Evolutionary conservation across 352 stramenopile species (phyloP).

Genomic region (Pythium oligandrum): DNA sequence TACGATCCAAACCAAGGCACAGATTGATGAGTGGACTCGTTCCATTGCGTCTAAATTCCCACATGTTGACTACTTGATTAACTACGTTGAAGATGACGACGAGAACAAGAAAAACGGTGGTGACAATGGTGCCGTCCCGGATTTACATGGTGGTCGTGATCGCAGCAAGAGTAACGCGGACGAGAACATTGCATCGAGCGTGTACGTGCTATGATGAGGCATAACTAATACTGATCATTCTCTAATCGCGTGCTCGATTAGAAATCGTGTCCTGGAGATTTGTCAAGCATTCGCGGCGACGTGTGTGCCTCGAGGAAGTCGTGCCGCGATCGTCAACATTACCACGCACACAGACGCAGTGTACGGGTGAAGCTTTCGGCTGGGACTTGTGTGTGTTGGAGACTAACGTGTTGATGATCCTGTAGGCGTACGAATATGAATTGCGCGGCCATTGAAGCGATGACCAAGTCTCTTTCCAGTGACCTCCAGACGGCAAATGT

Average conservation of each 20-base stretch:
- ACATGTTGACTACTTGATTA: slow-evolving; percentile 65
- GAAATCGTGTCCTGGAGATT: slow-evolving; percentile 24
- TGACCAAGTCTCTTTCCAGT: slow-evolving; percentile 35
- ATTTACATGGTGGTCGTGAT: not conserved
- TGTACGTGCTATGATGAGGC: slow-evolving; percentile 5
- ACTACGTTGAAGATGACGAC: slow-evolving; percentile 33
- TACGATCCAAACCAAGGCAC: slow-evolving; percentile 34
- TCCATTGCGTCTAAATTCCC: slow-evolving; percentile 53
- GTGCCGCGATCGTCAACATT: slow-evolving; percentile 28
- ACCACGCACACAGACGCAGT: slow-evolving; percentile 11
- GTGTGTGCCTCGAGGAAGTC: slow-evolving; percentile 19
- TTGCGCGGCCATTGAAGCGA: slow-evolving; percentile 19
- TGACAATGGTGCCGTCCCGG: no score
- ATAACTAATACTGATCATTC: not conserved
- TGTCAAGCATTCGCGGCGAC: slow-evolving; percentile 20
- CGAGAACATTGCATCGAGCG: slow-evolving; percentile 4
- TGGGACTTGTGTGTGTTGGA: not conserved
- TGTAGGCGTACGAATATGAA: slow-evolving; percentile 3
- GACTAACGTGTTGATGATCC: not conserved
- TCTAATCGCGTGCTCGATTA: not conserved
- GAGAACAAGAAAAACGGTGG: slow-evolving; percentile 8
- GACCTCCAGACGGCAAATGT: slow-evolving; percentile 38
- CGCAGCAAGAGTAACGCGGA: slow-evolving; percentile 11
- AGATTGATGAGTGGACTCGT: slow-evolving; percentile 56
- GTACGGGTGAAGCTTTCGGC: slow-evolving; percentile 8